phyloP scores from a whole-genome alignment of 108 stramenopile species.

The Seminavis robusta region DNA sequence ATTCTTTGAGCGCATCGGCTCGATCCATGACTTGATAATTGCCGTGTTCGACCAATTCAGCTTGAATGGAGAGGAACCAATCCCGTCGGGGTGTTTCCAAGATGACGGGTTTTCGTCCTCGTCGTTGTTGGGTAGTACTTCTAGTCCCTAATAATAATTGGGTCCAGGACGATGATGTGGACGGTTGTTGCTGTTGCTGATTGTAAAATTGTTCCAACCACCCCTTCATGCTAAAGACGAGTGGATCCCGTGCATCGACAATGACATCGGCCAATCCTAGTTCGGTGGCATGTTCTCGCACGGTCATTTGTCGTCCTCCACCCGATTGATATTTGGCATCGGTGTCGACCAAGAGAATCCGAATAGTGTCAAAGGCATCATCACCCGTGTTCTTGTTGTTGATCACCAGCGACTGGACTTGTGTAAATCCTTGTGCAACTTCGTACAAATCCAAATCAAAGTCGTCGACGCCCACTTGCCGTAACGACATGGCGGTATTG shows the following conservation, averaged over 20 bases:
- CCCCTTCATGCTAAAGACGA: not conserved
- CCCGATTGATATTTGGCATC: not conserved
- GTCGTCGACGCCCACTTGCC: too few species aligned
- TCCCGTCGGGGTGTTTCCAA: not conserved
- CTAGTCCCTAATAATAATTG: not conserved
- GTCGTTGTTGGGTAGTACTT: not conserved
- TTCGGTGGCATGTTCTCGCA: not conserved
- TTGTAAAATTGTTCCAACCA: not conserved
- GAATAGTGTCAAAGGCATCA: not conserved
- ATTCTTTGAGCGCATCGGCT: too few species aligned
- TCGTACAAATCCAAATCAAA: not conserved
- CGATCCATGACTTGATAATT: too few species aligned
- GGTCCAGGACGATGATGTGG: not conserved
- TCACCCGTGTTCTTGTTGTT: not conserved
- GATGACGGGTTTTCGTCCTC: too few species aligned
- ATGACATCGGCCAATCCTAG: not conserved
- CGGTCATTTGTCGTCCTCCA: not conserved
- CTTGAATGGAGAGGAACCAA: not conserved
- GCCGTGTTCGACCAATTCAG: not conserved
- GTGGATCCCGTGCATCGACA: not conserved
- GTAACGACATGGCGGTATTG: not conserved
- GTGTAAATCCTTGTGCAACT: not conserved
- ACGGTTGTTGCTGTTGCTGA: not conserved
- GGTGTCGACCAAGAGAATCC: not conserved
- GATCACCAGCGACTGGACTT: not conserved